Percentiles rank a stretch among this genome's conserved stretches.
phyloP scores from a whole-genome alignment of 2,329 filamentous ascomycete species.

The Lanzia echinophila region DNA sequence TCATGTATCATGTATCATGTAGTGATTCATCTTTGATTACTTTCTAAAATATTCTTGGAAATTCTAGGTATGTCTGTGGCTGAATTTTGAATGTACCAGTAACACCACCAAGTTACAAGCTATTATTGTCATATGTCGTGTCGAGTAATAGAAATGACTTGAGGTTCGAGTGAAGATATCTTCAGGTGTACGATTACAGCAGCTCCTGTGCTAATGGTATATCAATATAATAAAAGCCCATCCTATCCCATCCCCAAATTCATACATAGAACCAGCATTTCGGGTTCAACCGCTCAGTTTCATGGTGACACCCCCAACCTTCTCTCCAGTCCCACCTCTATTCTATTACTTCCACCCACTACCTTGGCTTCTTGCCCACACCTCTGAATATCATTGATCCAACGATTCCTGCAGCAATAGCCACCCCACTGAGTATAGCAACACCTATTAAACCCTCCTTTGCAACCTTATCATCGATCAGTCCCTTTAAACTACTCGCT shows the following conservation, averaged over 20 bases:
- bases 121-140: too few species aligned
- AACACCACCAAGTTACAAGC: too few species aligned
- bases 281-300: too few species aligned
- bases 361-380: constrained; percentile 47
- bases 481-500: constrained; percentile 72
- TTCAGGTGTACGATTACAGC: too few species aligned
- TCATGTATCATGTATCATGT: too few species aligned
- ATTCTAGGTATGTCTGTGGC: too few species aligned
- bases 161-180: too few species aligned
- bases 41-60: too few species aligned
- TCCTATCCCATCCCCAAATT: constrained; percentile 12
- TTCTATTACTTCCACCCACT: constrained; percentile 9
- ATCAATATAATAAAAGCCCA: constrained; percentile 17
- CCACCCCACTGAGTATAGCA: constrained; percentile 88
- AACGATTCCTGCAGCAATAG: constrained; percentile 86
- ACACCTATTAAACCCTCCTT: constrained; percentile 92
- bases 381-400: constrained; percentile 81
- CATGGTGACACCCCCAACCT: background rate
- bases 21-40: too few species aligned
- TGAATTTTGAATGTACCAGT: too few species aligned
- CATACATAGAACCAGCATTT: background rate
- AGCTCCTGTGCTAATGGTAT: constrained; percentile 20
- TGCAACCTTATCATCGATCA: constrained; percentile 95
- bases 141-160: too few species aligned
- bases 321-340: background rate